Evolutionary conservation across 352 stramenopile species (phyloP).

Genomic region (Globisporangium paddicum): DNA sequence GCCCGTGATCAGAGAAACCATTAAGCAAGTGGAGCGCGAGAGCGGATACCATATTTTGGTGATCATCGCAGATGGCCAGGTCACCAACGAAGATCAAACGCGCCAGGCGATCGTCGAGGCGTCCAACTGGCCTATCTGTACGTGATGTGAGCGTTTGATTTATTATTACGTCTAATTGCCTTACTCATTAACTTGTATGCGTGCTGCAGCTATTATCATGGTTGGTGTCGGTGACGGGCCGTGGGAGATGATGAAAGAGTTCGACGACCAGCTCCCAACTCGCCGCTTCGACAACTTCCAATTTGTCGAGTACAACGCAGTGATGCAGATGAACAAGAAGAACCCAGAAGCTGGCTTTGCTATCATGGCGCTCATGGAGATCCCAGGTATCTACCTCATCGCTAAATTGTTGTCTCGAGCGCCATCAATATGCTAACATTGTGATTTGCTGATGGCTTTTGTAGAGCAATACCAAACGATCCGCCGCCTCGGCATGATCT

Average conservation of each 20-base stretch:
- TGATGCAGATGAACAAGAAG: slow-evolving; percentile 62
- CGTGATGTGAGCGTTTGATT: slow-evolving; percentile 1
- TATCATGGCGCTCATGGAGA: slow-evolving; percentile 70
- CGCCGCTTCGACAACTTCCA: slow-evolving; percentile 83
- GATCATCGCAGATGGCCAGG: slow-evolving; percentile 61
- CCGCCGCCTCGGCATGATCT: slow-evolving; percentile 38
- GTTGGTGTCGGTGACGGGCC: slow-evolving; percentile 73
- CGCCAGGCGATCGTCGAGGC: slow-evolving; percentile 59
- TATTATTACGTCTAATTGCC: neutral
- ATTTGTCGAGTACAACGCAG: slow-evolving; percentile 67
- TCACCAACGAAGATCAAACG: slow-evolving; percentile 55
- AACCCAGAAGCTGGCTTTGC: slow-evolving; percentile 67
- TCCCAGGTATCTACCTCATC: slow-evolving; percentile 41
- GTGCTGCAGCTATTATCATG: slow-evolving; percentile 39
- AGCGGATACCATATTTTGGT: slow-evolving; percentile 75
- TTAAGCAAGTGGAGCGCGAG: slow-evolving; percentile 32
- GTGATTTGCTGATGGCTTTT: slow-evolving; percentile 5
- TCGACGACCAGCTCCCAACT: slow-evolving; percentile 61
- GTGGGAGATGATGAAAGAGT: slow-evolving; percentile 75
- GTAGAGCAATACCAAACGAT: slow-evolving; percentile 62
- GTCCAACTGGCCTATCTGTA: slow-evolving; percentile 62
- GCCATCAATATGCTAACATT: neutral
- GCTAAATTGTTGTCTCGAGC: neutral
- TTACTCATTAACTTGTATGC: neutral
- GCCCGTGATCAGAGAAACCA: slow-evolving; percentile 58